Conservation (phyloP, 371 early-diverging fungal species). For the Mortierella sp. region DNA sequence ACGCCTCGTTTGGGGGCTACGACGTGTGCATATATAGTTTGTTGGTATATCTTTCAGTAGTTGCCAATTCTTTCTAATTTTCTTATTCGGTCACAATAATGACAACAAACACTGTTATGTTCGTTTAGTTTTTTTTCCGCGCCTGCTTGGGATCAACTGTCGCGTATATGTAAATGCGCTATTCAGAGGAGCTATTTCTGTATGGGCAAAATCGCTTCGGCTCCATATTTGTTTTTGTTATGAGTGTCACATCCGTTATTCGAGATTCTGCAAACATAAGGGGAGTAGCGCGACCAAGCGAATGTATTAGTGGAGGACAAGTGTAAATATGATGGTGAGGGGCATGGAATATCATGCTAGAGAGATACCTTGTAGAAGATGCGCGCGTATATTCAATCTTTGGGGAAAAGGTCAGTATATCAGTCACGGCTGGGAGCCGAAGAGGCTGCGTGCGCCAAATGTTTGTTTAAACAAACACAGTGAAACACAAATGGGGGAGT, state of each 20-base stretch:
- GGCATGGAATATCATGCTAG: neutral
- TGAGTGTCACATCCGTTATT: neutral
- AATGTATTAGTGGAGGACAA: neutral
- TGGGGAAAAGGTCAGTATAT: neutral
- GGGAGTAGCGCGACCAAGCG: neutral
- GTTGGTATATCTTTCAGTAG: too few species aligned
- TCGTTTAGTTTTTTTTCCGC: too few species aligned
- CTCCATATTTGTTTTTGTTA: neutral
- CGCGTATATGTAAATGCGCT: neutral
- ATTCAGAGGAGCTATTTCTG: neutral
- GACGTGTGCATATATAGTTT: too few species aligned
- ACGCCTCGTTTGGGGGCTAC: too few species aligned
- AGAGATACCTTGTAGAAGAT: neutral
- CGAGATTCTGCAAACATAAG: too few species aligned
- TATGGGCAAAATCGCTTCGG: neutral
- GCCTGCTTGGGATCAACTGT: too few species aligned
- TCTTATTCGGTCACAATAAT: too few species aligned
- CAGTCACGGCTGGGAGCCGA: slow-evolving; percentile 1
- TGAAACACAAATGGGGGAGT: neutral
- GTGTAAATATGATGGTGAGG: too few species aligned
- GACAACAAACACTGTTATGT: too few species aligned
- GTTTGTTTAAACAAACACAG: neutral
- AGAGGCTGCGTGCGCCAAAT: neutral
- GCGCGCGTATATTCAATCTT: neutral
- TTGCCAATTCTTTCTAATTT: too few species aligned